These are phyloP conservation scores for Tetrapisispora pingtungensis DNA, from an alignment of 805 yeast genomes.

Conservation along the genomic window DNA sequence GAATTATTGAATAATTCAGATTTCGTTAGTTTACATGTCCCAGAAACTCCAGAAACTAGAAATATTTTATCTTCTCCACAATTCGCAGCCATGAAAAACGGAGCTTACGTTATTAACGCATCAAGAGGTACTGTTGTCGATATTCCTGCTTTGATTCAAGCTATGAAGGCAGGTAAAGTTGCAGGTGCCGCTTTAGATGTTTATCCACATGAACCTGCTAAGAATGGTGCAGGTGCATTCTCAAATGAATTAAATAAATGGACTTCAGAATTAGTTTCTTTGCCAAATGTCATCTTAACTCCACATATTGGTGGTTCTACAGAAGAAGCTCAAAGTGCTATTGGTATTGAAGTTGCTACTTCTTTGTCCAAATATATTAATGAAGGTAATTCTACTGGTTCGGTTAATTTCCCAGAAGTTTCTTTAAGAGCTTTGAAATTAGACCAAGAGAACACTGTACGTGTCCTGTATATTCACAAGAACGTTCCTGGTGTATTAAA, in stretches of 20 bases:
- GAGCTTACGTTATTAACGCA: constrained; percentile 88
- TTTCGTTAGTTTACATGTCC: constrained; percentile 89
- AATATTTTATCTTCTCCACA: constrained; percentile 83
- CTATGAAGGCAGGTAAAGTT: constrained; percentile 84
- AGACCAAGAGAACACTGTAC: constrained; percentile 79
- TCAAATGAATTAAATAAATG: constrained; percentile 65
- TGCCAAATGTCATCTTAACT: constrained; percentile 83
- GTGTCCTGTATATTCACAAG: constrained; percentile 92
- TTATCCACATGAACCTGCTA: constrained; percentile 93
- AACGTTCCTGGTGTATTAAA: constrained; percentile 98
- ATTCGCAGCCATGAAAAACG: constrained; percentile 92
- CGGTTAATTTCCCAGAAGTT: constrained; percentile 99
- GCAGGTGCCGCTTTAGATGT: constrained; percentile 98
- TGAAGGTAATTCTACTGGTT: constrained; percentile 90
- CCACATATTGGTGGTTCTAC: constrained; percentile 99
- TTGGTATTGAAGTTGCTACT: constrained; percentile 88
- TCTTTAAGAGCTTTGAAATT: constrained; percentile 76
- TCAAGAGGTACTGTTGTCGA: constrained; percentile 97
- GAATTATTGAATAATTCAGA: constrained; percentile 76
- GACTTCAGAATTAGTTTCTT: constrained; percentile 69
- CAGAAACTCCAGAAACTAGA: constrained; percentile 87
- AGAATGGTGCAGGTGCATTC: constrained; percentile 82
- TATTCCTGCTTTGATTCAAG: constrained; percentile 84
- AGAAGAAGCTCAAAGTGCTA: constrained; percentile 96
- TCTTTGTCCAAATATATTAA: constrained; percentile 84